Evolutionary conservation across 179 eudicot genomes (phyloP), one percentile per base, ranked within the genome.

Genomic region (Spergularia azorica): DNA sequence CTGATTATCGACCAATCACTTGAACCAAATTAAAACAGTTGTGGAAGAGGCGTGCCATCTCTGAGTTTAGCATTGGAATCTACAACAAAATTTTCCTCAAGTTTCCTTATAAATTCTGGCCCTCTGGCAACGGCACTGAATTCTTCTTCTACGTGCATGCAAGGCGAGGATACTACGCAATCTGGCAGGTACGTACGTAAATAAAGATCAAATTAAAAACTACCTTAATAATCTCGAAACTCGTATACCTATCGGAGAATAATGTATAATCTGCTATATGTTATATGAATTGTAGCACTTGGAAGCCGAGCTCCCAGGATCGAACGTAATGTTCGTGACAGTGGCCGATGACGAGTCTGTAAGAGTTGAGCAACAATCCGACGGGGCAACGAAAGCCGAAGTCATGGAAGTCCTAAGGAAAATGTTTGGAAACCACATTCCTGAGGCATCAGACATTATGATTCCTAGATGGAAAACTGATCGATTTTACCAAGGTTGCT

Each of bases 371-470:
- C 57, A 59, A 54, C 84, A 84, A 71, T 3, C 84, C 0, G 76
- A 80, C 16, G 79, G 78, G 39, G 43, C 65, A 17, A 84, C 87
- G 3, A 81, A 73, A 60, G 82, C 77, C 4, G 84, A 84, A 81
- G 80, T 56, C 8, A 78, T 78, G 87, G 68, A 75, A 51, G 84
- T 84, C 41, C 58, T 84, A 0, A 39, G 82, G 13, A 81, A 84
- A 11, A 81, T 84, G 48, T 84, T 84, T 51, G 84, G 87, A 21
- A 52, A 80, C 8, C 21, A 71, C 15, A 80, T 84, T 20, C 86
- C 86, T 0, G 79, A 80, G 6, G 71, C 86, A 41, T 71, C 73
- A 1, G n/a, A 77, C 16, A 80, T 84, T 15, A 13, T 74, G 60
- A 26, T 84, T 21, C 84, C 84, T 0, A 36, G 77, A 14, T 84